Evolutionary conservation across 768 basidiomycete species (phyloP).

Genomic region (Leccinum truebloodii): DNA sequence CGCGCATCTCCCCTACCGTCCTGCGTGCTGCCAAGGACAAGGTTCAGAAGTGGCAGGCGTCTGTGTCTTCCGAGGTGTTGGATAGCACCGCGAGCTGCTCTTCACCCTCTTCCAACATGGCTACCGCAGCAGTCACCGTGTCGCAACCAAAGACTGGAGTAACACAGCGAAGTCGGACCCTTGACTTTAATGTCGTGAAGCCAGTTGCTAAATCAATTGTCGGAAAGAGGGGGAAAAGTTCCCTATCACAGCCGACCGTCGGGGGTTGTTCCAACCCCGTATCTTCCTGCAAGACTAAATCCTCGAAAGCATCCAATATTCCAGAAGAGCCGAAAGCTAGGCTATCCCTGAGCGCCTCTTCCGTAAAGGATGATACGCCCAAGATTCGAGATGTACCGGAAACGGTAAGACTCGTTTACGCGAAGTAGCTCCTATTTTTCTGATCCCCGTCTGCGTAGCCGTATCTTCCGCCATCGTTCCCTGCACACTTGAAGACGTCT

Average conservation of each 20-base stretch:
- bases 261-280: slow-evolving; percentile 9
- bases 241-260: slow-evolving; percentile 1
- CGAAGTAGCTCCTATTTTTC: slow-evolving; percentile 1
- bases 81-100: slow-evolving; percentile 2
- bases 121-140: not conserved
- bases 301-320: slow-evolving; percentile 1
- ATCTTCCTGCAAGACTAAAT: slow-evolving; percentile 17
- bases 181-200: slow-evolving; percentile 49
- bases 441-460: slow-evolving; percentile 33
- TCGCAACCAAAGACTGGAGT: slow-evolving; percentile 20
- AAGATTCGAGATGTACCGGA: slow-evolving; percentile 40
- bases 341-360: slow-evolving; percentile 5
- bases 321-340: not conserved
- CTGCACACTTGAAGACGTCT: slow-evolving; percentile 51
- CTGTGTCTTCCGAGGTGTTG: slow-evolving; percentile 25
- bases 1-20: too few relatives aligned
- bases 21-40: slow-evolving; percentile 36
- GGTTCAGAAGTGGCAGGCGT: slow-evolving; percentile 38
- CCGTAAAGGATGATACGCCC: slow-evolving; percentile 10
- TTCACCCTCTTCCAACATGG: slow-evolving; percentile 6
- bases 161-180: slow-evolving; percentile 26
- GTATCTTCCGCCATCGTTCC: slow-evolving; percentile 59
- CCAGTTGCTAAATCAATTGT: slow-evolving; percentile 25
- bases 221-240: slow-evolving; percentile 25
- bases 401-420: slow-evolving; percentile 32